phyloP scores from a whole-genome alignment of 352 stramenopile species.

The Pythium folliculosum region DNA sequence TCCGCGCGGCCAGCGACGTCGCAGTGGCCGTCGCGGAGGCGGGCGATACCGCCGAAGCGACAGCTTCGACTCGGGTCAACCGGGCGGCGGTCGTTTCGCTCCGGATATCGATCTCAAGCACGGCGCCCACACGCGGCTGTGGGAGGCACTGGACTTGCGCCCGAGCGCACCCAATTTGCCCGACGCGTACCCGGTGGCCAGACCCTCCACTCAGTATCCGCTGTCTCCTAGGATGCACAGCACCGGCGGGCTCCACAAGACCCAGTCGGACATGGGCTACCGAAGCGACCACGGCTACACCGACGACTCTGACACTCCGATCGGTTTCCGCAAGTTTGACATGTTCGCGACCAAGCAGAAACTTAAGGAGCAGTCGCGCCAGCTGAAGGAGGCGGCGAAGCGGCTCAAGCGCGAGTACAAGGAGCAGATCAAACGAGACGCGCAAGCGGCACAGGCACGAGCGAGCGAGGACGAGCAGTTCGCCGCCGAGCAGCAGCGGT shows the following conservation, averaged over 20 bases:
- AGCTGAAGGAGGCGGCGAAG: conserved; percentile 26
- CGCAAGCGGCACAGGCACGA: not conserved
- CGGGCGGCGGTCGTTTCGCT: conserved; percentile 2
- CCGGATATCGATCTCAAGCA: conserved; percentile 35
- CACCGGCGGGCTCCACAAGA: conserved; percentile 11
- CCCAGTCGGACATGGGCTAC: conserved; percentile 13
- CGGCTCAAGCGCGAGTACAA: conserved; percentile 27
- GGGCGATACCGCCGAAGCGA: conserved; percentile 34
- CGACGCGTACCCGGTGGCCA: conserved; percentile 19
- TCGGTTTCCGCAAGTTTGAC: conserved; percentile 21
- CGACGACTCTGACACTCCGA: not conserved
- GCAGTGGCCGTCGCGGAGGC: conserved; percentile 18
- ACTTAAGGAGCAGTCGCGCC: conserved; percentile 27
- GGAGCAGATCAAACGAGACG: conserved; percentile 20
- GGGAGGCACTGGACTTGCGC: conserved; percentile 45
- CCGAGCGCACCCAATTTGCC: conserved; percentile 48
- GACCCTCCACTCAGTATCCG: conserved; percentile 6
- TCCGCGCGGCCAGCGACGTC: conserved; percentile 2
- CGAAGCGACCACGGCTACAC: not conserved
- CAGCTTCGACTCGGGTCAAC: conserved; percentile 50
- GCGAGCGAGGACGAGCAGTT: conserved; percentile 1
- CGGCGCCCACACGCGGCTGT: conserved; percentile 45
- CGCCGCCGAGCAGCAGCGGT: conserved; percentile 3
- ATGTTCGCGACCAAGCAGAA: conserved; percentile 22
- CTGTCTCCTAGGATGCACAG: not conserved